Conservation (phyloP, 129 eudicot species). For the Logfia minima region DNA sequence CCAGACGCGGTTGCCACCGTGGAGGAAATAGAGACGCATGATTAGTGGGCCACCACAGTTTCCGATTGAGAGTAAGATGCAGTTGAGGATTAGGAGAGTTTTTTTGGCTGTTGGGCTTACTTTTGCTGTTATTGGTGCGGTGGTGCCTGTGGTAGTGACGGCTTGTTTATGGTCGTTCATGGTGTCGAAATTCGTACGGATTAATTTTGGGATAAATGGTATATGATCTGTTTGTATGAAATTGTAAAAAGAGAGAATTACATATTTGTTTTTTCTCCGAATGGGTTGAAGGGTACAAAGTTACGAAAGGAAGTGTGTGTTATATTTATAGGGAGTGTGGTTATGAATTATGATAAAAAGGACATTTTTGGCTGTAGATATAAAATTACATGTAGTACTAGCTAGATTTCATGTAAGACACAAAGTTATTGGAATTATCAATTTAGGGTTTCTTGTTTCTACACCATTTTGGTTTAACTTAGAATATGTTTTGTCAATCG, state of each 20-base stretch:
- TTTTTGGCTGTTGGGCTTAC: slow-evolving; percentile 20
- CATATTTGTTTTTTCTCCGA: no score
- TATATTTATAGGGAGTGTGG: background rate
- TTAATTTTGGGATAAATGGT: no score
- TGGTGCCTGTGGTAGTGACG: background rate
- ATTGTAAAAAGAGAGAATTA: no score
- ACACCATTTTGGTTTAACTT: background rate
- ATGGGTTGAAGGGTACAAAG: no score
- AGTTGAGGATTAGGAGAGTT: slow-evolving; percentile 18
- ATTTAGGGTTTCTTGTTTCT: no score
- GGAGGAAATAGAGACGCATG: slow-evolving; percentile 34
- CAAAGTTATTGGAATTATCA: no score
- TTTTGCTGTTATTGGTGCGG: slow-evolving; percentile 13
- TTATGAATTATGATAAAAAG: no score
- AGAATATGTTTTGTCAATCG: no score
- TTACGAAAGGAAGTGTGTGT: background rate
- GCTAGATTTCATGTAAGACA: background rate
- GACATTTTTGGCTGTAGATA: background rate
- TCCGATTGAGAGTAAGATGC: slow-evolving; percentile 27
- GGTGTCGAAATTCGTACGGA: background rate
- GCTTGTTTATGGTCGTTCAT: slow-evolving; percentile 10
- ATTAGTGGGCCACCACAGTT: slow-evolving; percentile 31
- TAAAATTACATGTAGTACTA: background rate
- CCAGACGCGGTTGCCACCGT: slow-evolving; percentile 44
- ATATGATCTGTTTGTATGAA: no score